Evolutionary conservation across 2,329 filamentous ascomycete species (phyloP).

Genomic region (Zymoseptoria ardabiliae): DNA sequence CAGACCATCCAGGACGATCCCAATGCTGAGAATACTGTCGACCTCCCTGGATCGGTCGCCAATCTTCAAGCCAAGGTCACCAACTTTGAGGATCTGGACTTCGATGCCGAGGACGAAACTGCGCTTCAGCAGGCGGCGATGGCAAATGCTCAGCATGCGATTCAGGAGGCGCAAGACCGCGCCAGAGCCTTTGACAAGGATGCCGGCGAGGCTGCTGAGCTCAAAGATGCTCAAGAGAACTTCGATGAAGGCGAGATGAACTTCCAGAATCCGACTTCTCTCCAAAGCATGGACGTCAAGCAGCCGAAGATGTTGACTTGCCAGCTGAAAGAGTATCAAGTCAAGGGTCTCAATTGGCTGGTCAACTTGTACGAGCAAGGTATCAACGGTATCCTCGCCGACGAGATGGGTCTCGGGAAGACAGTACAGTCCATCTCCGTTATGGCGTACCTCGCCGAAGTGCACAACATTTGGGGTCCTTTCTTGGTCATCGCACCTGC

Average conservation of each 20-base stretch:
- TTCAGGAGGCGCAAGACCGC: slow-evolving; percentile 88
- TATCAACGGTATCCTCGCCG: slow-evolving; percentile 97
- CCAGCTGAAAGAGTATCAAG: slow-evolving; percentile 95
- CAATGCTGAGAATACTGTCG: slow-evolving; percentile 39
- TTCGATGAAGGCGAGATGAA: slow-evolving; percentile 98
- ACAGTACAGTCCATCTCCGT: slow-evolving; percentile 98
- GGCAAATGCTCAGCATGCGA: slow-evolving; percentile 92
- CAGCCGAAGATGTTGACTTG: slow-evolving; percentile 91
- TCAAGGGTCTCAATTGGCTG: slow-evolving; percentile 98
- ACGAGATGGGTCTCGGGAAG: slow-evolving; percentile 99
- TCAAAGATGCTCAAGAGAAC: slow-evolving; percentile 33
- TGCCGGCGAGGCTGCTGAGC: slow-evolving; percentile 49
- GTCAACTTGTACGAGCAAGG: slow-evolving; percentile 98
- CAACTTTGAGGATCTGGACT: slow-evolving; percentile 88
- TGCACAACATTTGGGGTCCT: slow-evolving; percentile 96
- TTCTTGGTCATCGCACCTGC: slow-evolving; percentile 95
- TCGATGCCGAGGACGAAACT: slow-evolving; percentile 88
- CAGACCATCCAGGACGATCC: slow-evolving; percentile 36
- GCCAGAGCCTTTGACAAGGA: slow-evolving; percentile 83
- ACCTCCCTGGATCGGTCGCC: slow-evolving; percentile 42
- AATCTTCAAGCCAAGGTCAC: slow-evolving; percentile 66
- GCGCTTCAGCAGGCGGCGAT: slow-evolving; percentile 74
- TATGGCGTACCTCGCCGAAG: slow-evolving; percentile 96
- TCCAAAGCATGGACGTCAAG: slow-evolving; percentile 88
- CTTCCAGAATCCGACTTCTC: slow-evolving; percentile 94